phyloP scores from a whole-genome alignment of 768 basidiomycete genomes.

The Sarcodon sp. region DNA sequence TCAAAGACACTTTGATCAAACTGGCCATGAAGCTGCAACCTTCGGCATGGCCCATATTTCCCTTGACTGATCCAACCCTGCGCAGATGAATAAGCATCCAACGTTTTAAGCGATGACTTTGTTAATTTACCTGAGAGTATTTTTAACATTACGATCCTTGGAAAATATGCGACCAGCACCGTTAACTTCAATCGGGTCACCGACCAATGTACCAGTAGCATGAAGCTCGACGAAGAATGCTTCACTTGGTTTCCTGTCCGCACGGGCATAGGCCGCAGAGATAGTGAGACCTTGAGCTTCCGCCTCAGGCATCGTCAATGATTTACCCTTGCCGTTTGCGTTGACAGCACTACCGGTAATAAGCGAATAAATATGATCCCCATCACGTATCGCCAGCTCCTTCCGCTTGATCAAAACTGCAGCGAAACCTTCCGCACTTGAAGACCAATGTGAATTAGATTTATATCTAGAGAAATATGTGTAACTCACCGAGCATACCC shows the following conservation, averaged over 20 bases:
- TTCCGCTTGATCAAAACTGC: slow-evolving; percentile 22
- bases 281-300: slow-evolving; percentile 21
- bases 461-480: background rate
- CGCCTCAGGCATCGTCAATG: slow-evolving; percentile 21
- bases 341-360: slow-evolving; percentile 20
- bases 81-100: too few relatives aligned
- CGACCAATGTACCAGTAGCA: slow-evolving; percentile 13
- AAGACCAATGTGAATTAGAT: slow-evolving; percentile 3
- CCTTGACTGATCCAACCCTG: slow-evolving; percentile 27
- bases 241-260: slow-evolving; percentile 16
- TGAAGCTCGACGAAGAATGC: slow-evolving; percentile 14
- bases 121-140: slow-evolving; percentile 11
- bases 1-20: slow-evolving; percentile 19
- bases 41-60: slow-evolving; percentile 28
- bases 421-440: slow-evolving; percentile 14
- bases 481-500: slow-evolving; percentile 16
- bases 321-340: slow-evolving; percentile 19
- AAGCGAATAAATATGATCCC: slow-evolving; percentile 17
- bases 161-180: slow-evolving; percentile 14
- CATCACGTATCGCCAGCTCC: slow-evolving; percentile 17
- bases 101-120: too few relatives aligned
- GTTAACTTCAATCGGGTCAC: slow-evolving; percentile 14
- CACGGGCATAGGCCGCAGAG: slow-evolving; percentile 16
- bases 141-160: slow-evolving; percentile 8
- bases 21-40: slow-evolving; percentile 21